Evolutionary conservation across 2,329 filamentous ascomycete genomes (phyloP), one percentile per base, ranked within the genome.

Genomic region (Exophiala mesophila): DNA sequence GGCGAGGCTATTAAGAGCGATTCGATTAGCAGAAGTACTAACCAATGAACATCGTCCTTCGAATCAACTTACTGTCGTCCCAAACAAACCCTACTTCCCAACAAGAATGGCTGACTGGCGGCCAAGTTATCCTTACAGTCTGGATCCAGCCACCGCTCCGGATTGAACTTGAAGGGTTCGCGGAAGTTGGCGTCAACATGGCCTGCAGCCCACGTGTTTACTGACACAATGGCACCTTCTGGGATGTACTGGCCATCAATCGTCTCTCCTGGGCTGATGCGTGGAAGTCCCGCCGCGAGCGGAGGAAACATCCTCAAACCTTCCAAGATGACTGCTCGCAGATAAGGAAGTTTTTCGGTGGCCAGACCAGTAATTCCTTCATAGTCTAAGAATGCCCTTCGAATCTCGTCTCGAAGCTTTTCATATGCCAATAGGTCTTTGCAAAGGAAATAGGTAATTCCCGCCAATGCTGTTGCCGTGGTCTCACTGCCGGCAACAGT

Each of bases 401-500:
- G 18, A 21, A 48, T 30, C 47, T 76, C 72, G 0, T 55, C 47
- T 3, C 55, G 59, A 2, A 76, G 57, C 26, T 61, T 65, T 2
- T 55, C 43, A 35, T 72, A 50, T 0, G 58, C 57, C 2, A 58
- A 45, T 0, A 61, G 64, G 43, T 71, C 58, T 3, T 57, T 60
- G 1, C 69, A 53, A 4, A 76, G 58, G 3, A 67, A 55, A 44
- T 63, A 74, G 2, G 58, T 59, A 8, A 55, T 57, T 1, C 65
- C 66, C 0, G 60, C 62, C 1, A 76, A 59, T 3, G 69, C 57
- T 0, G 71, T 74, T 0, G 72, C 68, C 1, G 71, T 74, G 3
- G 73, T 76, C 53, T 76, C 72, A 2, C 67, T 70, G 5, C 73
- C 72, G 6, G 70, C 71, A 13, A 70, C 57, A n/a, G 34, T 37